A percentile compares a stretch with the other conserved stretches of the same genome.
Conservation (phyloP, 345 rosid species). For the Boechera divaricarpa region DNA sequence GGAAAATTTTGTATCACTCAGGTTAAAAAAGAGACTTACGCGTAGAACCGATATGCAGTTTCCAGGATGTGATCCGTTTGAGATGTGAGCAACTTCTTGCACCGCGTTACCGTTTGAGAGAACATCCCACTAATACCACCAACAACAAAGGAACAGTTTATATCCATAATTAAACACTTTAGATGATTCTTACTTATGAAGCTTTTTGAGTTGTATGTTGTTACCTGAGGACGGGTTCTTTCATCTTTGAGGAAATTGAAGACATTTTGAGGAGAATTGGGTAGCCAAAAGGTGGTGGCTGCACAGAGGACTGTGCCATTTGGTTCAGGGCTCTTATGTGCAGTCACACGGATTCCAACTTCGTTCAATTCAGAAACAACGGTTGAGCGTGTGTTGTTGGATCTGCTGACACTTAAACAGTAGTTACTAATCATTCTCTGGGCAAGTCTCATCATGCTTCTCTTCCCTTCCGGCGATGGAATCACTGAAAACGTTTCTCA, state of each 20-base stretch:
- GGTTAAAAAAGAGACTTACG: constrained; percentile 50
- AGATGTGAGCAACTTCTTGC: constrained; percentile 93
- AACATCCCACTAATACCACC: constrained; percentile 81
- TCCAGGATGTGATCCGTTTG: constrained; percentile 88
- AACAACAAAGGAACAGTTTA: constrained; percentile 16
- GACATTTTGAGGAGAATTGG: constrained; percentile 70
- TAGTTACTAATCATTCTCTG: constrained; percentile 89
- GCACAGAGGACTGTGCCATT: constrained; percentile 89
- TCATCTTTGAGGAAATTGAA: constrained; percentile 92
- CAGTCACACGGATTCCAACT: constrained; percentile 79
- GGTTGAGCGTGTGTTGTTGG: constrained; percentile 72
- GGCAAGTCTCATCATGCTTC: constrained; percentile 96
- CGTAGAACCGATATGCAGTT: constrained; percentile 94
- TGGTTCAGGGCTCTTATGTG: constrained; percentile 80
- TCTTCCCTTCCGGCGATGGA: constrained; percentile 86
- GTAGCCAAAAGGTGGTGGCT: constrained; percentile 94
- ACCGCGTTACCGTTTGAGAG: constrained; percentile 85
- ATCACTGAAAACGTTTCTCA: constrained; percentile 53
- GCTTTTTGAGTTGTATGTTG: not conserved
- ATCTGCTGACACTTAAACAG: constrained; percentile 80
- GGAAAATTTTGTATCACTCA: not conserved
- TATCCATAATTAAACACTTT: not conserved
- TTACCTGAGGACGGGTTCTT: constrained; percentile 89
- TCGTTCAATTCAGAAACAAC: constrained; percentile 69
- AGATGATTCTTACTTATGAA: not conserved